Evolutionary conservation across 2,329 filamentous ascomycete species (phyloP), one percentile per base, ranked within the genome.

Genomic region (Aspergillus fumigatus): DNA sequence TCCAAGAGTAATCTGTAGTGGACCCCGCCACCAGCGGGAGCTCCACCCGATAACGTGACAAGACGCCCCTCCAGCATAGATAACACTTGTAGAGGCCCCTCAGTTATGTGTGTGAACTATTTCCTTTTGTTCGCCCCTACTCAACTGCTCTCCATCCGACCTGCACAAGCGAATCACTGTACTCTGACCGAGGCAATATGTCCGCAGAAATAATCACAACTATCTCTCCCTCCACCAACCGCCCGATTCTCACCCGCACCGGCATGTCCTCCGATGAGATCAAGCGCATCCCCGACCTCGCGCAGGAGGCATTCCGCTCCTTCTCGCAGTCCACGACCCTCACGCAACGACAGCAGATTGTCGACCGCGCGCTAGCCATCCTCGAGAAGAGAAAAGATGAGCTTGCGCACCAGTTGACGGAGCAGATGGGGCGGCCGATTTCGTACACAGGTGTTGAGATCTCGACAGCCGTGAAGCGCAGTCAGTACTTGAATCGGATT

Each of bases 341-440:
- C 50, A 77, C 82, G 52, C 84, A 92, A 61, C 85, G 93, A 52
- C 88, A 96, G 74, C 82, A 83, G 49, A 92, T 96, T 62, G 86
- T 97, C 66, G 86, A 84, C 66, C 90, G 88, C 67, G 92, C 92
- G 1, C 77, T 97, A 48, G 82, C 87, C 60, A 75, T 90, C 4
- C 80, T 97, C 27, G 75, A 78, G 17, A 82, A 85, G 51, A 87
- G 85, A 71, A 84, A 92, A 73, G 88, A 94, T 85, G 88, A 86
- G 60, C 80, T 97, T 35, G 92, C 88, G 5, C 82, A 85, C 64
- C 92, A 97, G 73, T 78, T 97, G 58, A 97, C 92, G 0, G 87
- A 90, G 71, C 92, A 97, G 78, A 97, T 97, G 92, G 93, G 93
- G 45, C 84, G 93, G 21, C 93, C 93, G 35, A 96, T 97, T 67